These are phyloP conservation scores for Penicillium robsamsonii DNA, from an alignment of 495 filamentous ascomycete genomes.

Conservation along the genomic window DNA sequence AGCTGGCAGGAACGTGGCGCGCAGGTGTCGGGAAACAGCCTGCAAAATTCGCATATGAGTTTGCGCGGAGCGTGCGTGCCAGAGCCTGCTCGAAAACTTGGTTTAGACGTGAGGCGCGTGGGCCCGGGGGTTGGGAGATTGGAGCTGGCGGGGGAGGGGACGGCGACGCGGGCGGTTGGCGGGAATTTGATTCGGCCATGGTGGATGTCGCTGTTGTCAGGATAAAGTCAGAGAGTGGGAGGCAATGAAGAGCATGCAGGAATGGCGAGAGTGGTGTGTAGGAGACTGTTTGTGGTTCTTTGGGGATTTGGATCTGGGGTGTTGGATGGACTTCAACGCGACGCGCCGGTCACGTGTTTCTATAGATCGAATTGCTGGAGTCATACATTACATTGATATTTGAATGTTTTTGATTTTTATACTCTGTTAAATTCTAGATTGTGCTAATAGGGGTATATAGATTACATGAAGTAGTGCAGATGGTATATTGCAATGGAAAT, in stretches of 20 bases:
- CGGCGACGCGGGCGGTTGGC: conserved; percentile 30
- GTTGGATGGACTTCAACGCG: conserved; percentile 16
- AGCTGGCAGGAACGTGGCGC: conserved; percentile 59
- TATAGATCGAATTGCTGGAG: background rate
- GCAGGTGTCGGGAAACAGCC: conserved; percentile 87
- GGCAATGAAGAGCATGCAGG: background rate
- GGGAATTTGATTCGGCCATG: conserved; percentile 21
- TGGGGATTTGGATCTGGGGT: conserved; percentile 16
- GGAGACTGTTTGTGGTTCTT: conserved; percentile 3
- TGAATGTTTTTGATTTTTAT: background rate
- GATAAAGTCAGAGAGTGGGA: background rate
- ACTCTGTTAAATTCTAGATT: background rate
- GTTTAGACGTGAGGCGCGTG: conserved; percentile 68
- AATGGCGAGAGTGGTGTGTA: background rate
- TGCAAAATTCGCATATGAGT: conserved; percentile 75
- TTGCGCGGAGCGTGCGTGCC: conserved; percentile 65
- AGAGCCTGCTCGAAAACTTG: conserved; percentile 69
- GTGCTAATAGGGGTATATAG: background rate
- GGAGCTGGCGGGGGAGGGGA: conserved; percentile 59
- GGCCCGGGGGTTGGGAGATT: conserved; percentile 63
- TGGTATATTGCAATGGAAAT: background rate
- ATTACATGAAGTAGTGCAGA: background rate
- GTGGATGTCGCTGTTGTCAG: background rate
- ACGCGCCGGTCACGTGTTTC: conserved; percentile 24
- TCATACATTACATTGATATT: background rate